A percentile compares a stretch with the other conserved stretches of the same genome.
Conservation (phyloP, 2,329 filamentous ascomycete species). For the Apiospora pterosperma region DNA sequence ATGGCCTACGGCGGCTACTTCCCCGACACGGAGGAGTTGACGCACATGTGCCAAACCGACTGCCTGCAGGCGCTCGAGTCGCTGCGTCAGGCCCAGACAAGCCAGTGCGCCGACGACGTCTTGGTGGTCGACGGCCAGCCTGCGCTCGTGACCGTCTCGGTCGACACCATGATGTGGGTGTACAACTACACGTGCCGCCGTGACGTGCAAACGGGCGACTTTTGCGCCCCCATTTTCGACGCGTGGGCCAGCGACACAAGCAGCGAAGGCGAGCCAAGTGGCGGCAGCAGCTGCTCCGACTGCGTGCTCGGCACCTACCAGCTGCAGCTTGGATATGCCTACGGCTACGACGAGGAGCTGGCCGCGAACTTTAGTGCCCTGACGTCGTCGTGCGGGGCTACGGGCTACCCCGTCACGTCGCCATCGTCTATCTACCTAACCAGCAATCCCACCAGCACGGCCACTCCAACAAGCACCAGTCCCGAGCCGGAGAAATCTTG, state of each 20-base stretch:
- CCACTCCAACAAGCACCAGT: not conserved
- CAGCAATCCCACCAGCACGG: not conserved
- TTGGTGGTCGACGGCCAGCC: not conserved
- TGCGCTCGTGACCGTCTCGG: not conserved
- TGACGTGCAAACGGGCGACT: not conserved
- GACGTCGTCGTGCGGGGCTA: not conserved
- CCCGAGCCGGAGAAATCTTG: not conserved
- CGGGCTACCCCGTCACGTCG: not conserved
- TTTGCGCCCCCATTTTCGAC: not conserved
- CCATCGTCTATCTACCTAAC: not conserved
- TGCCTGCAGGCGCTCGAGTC: too few relatives aligned
- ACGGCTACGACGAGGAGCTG: not conserved
- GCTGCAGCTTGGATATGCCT: not conserved
- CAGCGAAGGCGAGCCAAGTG: not conserved
- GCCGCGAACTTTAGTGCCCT: not conserved
- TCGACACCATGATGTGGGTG: not conserved
- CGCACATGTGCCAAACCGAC: too few relatives aligned
- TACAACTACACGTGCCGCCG: not conserved
- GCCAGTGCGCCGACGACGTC: not conserved
- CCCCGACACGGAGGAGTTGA: too few relatives aligned
- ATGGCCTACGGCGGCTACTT: too few relatives aligned
- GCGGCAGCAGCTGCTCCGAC: not conserved
- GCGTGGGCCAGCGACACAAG: not conserved
- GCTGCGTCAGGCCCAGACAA: not conserved
- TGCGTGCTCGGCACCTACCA: not conserved